These are phyloP conservation scores for Monascus ruber DNA, from an alignment of 2,329 filamentous ascomycete species.

Conservation along the genomic window DNA sequence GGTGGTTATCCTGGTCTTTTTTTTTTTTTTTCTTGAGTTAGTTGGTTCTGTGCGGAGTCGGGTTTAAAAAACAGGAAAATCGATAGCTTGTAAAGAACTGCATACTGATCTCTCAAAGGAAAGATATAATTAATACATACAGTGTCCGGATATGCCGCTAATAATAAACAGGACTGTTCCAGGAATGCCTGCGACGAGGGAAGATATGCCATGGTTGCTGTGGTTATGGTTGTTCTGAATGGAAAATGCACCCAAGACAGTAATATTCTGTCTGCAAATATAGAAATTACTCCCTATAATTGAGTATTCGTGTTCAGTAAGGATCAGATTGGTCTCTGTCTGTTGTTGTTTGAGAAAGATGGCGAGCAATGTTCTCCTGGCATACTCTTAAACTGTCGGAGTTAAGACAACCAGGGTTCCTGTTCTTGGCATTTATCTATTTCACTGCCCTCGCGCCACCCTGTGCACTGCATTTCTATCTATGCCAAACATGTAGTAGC, in stretches of 20 bases:
- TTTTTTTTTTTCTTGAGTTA: slow-evolving; percentile 3
- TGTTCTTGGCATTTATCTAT: no score
- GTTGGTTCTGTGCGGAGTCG: background rate
- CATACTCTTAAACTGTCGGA: no score
- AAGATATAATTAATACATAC: slow-evolving; percentile 40
- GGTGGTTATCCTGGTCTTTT: slow-evolving; percentile 77
- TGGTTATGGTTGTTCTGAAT: background rate
- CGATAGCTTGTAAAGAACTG: no score
- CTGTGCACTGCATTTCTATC: no score
- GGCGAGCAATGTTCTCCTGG: background rate
- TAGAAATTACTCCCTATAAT: no score
- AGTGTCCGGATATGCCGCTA: slow-evolving; percentile 74
- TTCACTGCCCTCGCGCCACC: no score
- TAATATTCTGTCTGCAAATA: no score
- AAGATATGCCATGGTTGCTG: slow-evolving; percentile 59
- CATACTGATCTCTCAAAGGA: background rate
- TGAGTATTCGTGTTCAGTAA: background rate
- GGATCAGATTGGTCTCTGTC: no score
- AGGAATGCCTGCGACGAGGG: slow-evolving; percentile 83
- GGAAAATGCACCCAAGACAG: background rate
- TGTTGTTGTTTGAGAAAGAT: no score
- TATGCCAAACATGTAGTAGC: no score
- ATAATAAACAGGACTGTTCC: slow-evolving; percentile 69
- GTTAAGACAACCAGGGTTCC: no score
- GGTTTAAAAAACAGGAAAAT: background rate